Conservation (phyloP, 331 rosid genomes). For the Malus hybrid region DNA sequence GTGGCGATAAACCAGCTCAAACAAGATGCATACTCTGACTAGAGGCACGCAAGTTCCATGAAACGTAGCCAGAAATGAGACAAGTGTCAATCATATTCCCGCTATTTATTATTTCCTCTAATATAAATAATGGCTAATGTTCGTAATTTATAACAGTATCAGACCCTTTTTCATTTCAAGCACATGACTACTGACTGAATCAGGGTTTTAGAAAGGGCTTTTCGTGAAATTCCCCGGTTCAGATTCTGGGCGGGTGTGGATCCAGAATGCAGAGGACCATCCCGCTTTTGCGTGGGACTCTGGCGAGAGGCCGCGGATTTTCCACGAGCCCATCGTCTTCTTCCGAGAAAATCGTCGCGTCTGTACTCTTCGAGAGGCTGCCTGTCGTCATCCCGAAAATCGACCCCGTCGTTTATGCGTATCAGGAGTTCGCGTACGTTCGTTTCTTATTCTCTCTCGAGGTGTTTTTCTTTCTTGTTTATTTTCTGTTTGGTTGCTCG, state of each 20-base stretch:
- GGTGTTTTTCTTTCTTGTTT: background rate
- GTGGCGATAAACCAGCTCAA: no score
- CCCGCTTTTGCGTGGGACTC: constrained; percentile 29
- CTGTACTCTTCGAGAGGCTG: constrained; percentile 88
- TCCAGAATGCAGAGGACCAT: constrained; percentile 53
- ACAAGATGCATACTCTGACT: no score
- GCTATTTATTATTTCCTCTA: no score
- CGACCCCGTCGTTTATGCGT: constrained; percentile 79
- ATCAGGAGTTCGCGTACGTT: constrained; percentile 82
- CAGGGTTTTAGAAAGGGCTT: background rate
- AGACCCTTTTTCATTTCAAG: background rate
- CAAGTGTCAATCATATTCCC: no score
- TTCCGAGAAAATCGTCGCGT: constrained; percentile 60
- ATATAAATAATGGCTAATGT: no score
- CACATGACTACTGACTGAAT: no score
- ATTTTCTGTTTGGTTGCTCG: background rate
- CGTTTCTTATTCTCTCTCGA: background rate
- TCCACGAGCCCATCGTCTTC: constrained; percentile 24
- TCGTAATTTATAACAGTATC: background rate
- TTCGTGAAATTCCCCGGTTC: background rate
- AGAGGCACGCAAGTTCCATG: no score
- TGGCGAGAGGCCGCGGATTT: constrained; percentile 40
- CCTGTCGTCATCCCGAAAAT: constrained; percentile 92
- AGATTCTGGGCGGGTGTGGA: background rate
- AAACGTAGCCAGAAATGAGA: no score